These are phyloP conservation scores for Desmodesmus armatus DNA, from an alignment of 139 green algal genomes.

Conservation along the genomic window DNA sequence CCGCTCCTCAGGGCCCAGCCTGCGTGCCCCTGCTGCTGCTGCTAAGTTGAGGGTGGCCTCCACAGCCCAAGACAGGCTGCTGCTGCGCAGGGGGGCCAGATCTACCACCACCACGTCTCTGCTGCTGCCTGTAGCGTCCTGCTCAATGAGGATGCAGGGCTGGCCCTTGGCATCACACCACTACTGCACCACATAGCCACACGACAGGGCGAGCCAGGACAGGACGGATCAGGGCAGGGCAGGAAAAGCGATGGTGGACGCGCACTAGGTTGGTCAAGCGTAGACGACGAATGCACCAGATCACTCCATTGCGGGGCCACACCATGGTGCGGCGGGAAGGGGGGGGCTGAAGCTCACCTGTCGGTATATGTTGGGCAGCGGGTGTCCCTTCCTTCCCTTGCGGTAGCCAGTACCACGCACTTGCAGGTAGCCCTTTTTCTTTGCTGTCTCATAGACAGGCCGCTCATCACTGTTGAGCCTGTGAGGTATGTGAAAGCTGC, in stretches of 20 bases:
- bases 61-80: slow-evolving; percentile 23
- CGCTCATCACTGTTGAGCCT: slow-evolving; percentile 73
- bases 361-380: slow-evolving; percentile 70
- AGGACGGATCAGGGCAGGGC: no score
- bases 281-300: no score
- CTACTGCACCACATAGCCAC: no score
- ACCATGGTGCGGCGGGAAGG: no score
- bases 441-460: slow-evolving; percentile 69
- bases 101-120: slow-evolving; percentile 71
- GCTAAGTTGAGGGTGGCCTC: slow-evolving; percentile 24
- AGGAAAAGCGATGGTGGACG: no score
- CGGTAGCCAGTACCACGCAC: slow-evolving; percentile 75
- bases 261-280: no score
- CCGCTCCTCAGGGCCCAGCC: slow-evolving; percentile 28
- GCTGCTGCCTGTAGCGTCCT: slow-evolving; percentile 43
- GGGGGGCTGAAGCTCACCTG: no score
- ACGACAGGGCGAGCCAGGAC: no score
- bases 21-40: slow-evolving; percentile 27
- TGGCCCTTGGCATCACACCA: slow-evolving; percentile 70
- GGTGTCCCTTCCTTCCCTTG: slow-evolving; percentile 72
- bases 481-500: slow-evolving; percentile 70
- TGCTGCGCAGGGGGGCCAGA: slow-evolving; percentile 57
- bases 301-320: no score
- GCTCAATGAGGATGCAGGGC: slow-evolving; percentile 72
- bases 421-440: slow-evolving; percentile 71